Percentiles rank a stretch among this genome's conserved stretches.
Conservation (phyloP, 2,329 filamentous ascomycete species). For the Aspergillus oerlinghausenensis region DNA sequence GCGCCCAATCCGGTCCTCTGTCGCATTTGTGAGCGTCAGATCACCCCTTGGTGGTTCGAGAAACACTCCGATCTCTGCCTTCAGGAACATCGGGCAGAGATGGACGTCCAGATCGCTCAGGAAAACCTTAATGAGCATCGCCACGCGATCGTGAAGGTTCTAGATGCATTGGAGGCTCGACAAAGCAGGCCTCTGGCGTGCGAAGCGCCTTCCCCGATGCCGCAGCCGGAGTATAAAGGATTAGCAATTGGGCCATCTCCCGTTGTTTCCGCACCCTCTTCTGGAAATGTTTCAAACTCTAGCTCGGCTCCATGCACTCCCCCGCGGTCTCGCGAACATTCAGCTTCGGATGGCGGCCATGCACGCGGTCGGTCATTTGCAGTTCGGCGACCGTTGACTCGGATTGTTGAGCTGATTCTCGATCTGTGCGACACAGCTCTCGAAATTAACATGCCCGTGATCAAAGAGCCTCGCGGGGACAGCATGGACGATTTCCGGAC, state of each 20-base stretch:
- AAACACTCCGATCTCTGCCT: constrained; percentile 96
- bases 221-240: constrained; percentile 79
- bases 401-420: constrained; percentile 90
- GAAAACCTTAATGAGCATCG: constrained; percentile 89
- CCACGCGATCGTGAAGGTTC: constrained; percentile 87
- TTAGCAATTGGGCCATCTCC: constrained; percentile 73
- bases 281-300: constrained; percentile 65
- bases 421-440: constrained; percentile 94
- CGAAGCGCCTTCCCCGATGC: constrained; percentile 46
- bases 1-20: constrained; percentile 83
- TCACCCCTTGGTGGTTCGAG: constrained; percentile 99
- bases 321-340: constrained; percentile 64
- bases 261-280: constrained; percentile 63
- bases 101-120: constrained; percentile 95
- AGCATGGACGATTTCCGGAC: constrained; percentile 75
- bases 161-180: constrained; percentile 79
- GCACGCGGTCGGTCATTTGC: constrained; percentile 82
- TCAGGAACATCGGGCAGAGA: constrained; percentile 92
- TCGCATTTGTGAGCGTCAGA: constrained; percentile 94
- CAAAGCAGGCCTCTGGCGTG: constrained; percentile 39
- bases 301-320: constrained; percentile 64
- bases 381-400: constrained; percentile 78
- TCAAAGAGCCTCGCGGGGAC: constrained; percentile 72
- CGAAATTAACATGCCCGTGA: constrained; percentile 88
- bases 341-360: constrained; percentile 67